phyloP scores from a whole-genome alignment of 768 basidiomycete species.

The Myochromella boudieri region DNA sequence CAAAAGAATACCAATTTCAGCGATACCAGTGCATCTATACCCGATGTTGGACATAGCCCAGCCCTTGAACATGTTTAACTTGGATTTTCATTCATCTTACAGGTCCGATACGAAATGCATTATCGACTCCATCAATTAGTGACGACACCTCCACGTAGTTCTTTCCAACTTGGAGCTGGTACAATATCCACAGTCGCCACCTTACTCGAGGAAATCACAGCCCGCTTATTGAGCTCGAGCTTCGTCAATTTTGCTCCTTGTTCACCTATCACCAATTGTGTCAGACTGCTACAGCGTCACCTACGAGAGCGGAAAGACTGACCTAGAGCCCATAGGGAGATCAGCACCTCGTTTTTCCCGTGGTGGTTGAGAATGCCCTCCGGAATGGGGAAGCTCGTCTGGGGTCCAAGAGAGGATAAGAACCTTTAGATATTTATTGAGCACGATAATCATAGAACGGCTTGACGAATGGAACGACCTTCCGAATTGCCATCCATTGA shows the following conservation, averaged over 20 bases:
- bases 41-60: too few relatives aligned
- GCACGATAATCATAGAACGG: not conserved
- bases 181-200: slow-evolving; percentile 25
- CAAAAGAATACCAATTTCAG: too few relatives aligned
- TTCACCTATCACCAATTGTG: slow-evolving; percentile 16
- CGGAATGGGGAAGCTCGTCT: slow-evolving; percentile 44
- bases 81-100: too few relatives aligned
- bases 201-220: slow-evolving; percentile 28
- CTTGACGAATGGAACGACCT: slow-evolving; percentile 32
- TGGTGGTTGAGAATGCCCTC: slow-evolving; percentile 38
- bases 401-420: slow-evolving; percentile 39
- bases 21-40: too few relatives aligned
- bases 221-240: slow-evolving; percentile 28
- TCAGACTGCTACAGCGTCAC: not conserved
- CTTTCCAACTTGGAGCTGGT: slow-evolving; percentile 31
- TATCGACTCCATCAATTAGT: slow-evolving; percentile 7
- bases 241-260: slow-evolving; percentile 29
- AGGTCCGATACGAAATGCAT: too few relatives aligned
- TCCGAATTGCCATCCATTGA: slow-evolving; percentile 77
- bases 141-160: slow-evolving; percentile 19
- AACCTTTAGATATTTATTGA: slow-evolving; percentile 34
- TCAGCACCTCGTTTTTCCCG: slow-evolving; percentile 31
- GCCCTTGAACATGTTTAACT: too few relatives aligned
- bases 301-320: slow-evolving; percentile 1
- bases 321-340: slow-evolving; percentile 37